Evolutionary conservation across 1,284 basidiomycete genomes (phyloP), one percentile per base, ranked within the genome.

Genomic region (Butyriboletus appendiculatus): DNA sequence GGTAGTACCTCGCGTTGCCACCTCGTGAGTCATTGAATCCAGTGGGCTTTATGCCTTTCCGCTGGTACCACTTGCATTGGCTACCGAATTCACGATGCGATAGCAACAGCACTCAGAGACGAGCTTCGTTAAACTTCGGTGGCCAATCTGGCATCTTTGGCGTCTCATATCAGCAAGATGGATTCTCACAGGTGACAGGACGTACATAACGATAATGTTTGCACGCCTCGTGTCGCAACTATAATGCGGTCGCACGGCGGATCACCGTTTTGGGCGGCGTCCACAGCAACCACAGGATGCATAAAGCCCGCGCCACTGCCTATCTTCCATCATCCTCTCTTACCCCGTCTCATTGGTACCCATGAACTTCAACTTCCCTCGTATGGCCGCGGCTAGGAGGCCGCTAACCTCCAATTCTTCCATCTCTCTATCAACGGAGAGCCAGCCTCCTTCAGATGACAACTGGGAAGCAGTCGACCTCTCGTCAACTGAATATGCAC

Each of bases 401-500:
- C 45, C 7, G 16, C 3, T 37, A 7, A 39, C 16, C 22, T 4
- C 16, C 11, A 2, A 35, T 20, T 41, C 50, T 1, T 15, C 37
- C 32, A 7, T 18, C 24, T 50, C 63, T 40, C 2, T 8, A 11
- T 2, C 28, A 12, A 42, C 51, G 14, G 48, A 35, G 1, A 38
- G 22, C 3, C 55, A 22, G 2, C 50, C 61, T 28, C 38, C 55
- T 30, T 46, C 57, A 24, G 67, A 56, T 0, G 59, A 58, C 4
- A 30, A 8, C n/a, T 56, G 45, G 60, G 59, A 53, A 4, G 15
- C 63, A 11, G 14, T 64, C 12, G 62, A 59, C 32, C 48, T 77
- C 32, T 64, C 66, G 0, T 62, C 65, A 5, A 67, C 62, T 5
- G 75, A 76, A 35, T 84, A 84, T 65, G 79, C 81, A 0, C 68